Base-by-base conservation (phyloP, 179 eudicot genomes). In the Spergularia azorica region DNA sequence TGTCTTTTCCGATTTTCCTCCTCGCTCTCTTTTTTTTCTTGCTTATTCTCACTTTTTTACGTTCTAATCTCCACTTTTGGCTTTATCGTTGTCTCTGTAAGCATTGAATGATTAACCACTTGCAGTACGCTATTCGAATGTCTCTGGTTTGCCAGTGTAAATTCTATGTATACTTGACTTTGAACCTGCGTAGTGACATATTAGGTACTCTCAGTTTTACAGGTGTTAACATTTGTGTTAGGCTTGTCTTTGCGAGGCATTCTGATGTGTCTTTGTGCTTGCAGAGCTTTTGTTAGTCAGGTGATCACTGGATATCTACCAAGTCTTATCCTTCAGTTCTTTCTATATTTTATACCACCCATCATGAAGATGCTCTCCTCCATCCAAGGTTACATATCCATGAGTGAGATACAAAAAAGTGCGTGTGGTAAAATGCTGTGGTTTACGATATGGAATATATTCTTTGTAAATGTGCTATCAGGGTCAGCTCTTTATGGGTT, bases 261-360 rank as follows among this genome's bases (percentile, higher is more conserved):
- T 16, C 63, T 83, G 62, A 56, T 65, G 36, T 73, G 1, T 55
- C 9, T 64, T 52, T 71, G 70, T 57, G 55, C 59, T 16, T 89
- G 83, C 98, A 94, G 98, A 81, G n/a, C 87, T 63, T 51, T 92
- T 71, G 84, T 92, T 72, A 89, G 94, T 70, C 85, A 92, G 84
- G 80, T 94, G 74, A 75, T 94, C 70, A 94, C 97, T 9, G 98
- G 98, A 77, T 94, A 92, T 87, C 93, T 94, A 63, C 98, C 98
- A n/a, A 94, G 98, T 89, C 93, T 94, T 68, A 90, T 92, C 74
- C 98, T 94, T 59, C 89, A 88, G 81, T 36, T 78, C 82, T 94
- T 92, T 75, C 74, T 89, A 62, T 72, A 26, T 46, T 56, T 85
- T 70, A 86, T 94, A 74, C 98, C 98, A 18, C 92, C 91, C 18